Evolutionary conservation across 371 early-diverging fungal genomes (phyloP).

Genomic region (Mortierella sp.): DNA sequence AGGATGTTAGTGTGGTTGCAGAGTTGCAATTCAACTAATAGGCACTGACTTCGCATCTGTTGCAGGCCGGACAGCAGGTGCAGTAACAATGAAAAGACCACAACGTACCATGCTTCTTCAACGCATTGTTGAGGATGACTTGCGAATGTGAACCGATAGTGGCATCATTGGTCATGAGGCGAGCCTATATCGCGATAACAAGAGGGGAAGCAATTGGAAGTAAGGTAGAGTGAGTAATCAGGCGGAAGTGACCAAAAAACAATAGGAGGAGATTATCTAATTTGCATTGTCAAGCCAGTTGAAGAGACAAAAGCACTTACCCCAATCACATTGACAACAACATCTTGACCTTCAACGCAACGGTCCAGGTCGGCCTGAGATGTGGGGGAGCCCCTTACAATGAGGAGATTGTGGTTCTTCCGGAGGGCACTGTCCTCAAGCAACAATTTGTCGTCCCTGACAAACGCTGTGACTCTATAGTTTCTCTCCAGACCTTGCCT

Average conservation of each 20-base stretch:
- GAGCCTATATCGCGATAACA: constrained; percentile 22
- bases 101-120: constrained; percentile 51
- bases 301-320: constrained; percentile 15
- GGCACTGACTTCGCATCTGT: background rate
- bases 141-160: constrained; percentile 53
- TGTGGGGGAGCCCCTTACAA: constrained; percentile 51
- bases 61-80: background rate
- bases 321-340: constrained; percentile 56
- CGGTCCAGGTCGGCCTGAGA: constrained; percentile 49
- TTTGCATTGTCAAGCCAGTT: background rate
- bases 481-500: constrained; percentile 48
- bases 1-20: background rate
- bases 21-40: background rate
- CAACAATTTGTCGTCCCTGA: constrained; percentile 46
- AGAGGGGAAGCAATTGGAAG: background rate
- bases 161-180: constrained; percentile 48
- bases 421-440: constrained; percentile 44
- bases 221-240: background rate
- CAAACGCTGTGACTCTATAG: constrained; percentile 56
- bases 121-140: constrained; percentile 51
- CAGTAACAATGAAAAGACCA: background rate
- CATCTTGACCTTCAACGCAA: constrained; percentile 52
- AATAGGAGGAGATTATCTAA: background rate
- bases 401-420: constrained; percentile 51
- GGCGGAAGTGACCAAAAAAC: background rate